Evolutionary conservation across 1,284 basidiomycete species (phyloP), one percentile per base, ranked within the genome.

Genomic region (Leccinum pachyderme): DNA sequence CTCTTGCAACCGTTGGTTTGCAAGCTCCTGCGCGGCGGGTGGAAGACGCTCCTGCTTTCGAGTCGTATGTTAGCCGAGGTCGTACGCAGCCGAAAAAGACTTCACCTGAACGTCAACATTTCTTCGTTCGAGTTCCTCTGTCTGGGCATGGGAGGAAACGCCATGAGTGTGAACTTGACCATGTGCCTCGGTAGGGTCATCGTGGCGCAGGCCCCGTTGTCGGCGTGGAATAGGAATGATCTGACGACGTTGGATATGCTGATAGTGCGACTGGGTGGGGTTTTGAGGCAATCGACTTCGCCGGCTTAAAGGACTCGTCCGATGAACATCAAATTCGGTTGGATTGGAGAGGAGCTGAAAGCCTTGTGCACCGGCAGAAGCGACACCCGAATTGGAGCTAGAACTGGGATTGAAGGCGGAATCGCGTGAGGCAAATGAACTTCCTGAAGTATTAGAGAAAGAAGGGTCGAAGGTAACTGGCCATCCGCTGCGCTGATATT

Each of bases 1-100:
- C n/a, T 70, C 58, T 24, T 64, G 68, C 7, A 69, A 32, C 0
- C 65, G 68, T 52, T 61, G 63, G 12, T 46, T 66, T 3, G 59
- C 35, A 5, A 67, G 52, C 2, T 47, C 55, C 33, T 56, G 58
- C 12, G 37, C 18, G 7, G 54, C 2, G 5, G 33, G 45, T 15
- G 29, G 18, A 51, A 2, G 54, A 3, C 15, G 53, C 27, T 57
- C 55, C 44, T 32, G 56, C 15, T 35, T 15, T 54, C 59, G 49
- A 45, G 5, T 18, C n/a, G 28, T 12, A 37, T 15, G 22, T 48
- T 13, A 52, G 25, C 1, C 7, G 9, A 2, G 11, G 28, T 1
- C 47, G 7, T 15, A 49, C 31, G 56, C 33, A 31, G 25, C n/a
- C 6, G 12, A 32, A 24, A 28, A 4, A n/a, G 18, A 46, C 2